Evolutionary conservation across 805 yeast species (phyloP).

Genomic region (Maudiozyma saulgeensis): DNA sequence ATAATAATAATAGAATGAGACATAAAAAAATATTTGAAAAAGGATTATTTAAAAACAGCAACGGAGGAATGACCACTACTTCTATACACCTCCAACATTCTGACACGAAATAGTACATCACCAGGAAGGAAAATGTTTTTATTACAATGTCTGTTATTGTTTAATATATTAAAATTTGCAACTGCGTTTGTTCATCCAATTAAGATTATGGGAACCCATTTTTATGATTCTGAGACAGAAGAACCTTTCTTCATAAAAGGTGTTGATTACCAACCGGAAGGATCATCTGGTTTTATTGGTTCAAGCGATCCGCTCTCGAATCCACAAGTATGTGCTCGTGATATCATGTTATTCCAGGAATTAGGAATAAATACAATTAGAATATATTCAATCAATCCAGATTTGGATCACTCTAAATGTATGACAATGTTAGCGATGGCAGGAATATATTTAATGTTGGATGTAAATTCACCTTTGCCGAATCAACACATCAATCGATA

Average conservation of each 20-base stretch:
- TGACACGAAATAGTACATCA: background rate
- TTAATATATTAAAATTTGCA: background rate
- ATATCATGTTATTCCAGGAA: slow-evolving; percentile 67
- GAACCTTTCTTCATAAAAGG: slow-evolving; percentile 78
- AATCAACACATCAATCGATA: slow-evolving; percentile 78
- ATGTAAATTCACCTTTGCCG: slow-evolving; percentile 79
- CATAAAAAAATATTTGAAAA: no score
- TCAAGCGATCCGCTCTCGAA: slow-evolving; percentile 69
- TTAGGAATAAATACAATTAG: slow-evolving; percentile 82
- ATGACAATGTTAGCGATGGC: slow-evolving; percentile 88
- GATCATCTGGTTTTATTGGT: slow-evolving; percentile 62
- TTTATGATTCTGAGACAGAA: slow-evolving; percentile 62
- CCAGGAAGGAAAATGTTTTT: background rate
- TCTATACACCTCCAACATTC: no score
- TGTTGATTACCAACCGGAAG: slow-evolving; percentile 94
- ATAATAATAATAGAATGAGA: no score
- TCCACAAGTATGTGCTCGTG: slow-evolving; percentile 65
- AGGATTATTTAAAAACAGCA: no score
- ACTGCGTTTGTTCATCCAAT: slow-evolving; percentile 51
- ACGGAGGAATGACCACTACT: no score
- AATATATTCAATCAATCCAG: slow-evolving; percentile 79
- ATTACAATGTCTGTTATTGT: background rate
- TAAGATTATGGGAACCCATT: slow-evolving; percentile 56
- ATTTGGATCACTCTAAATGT: slow-evolving; percentile 74
- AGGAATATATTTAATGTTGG: slow-evolving; percentile 84